Conservation (phyloP, 768 basidiomycete species). For the Naematelia encephala region DNA sequence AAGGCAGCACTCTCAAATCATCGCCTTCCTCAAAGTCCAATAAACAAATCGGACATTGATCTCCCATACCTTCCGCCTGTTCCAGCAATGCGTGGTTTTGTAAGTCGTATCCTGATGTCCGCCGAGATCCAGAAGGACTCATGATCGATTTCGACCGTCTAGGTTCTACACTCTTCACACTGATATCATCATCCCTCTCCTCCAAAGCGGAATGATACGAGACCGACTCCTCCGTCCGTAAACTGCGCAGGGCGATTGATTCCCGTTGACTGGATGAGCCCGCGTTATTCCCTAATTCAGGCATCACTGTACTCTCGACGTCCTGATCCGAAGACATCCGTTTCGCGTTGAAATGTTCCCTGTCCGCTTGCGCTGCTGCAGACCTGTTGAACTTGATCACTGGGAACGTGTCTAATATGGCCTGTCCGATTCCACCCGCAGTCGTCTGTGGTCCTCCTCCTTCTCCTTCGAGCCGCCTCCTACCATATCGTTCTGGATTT, state of each 20-base stretch:
- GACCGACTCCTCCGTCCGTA: conserved; percentile 1
- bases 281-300: neutral
- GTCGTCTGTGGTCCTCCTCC: conserved; percentile 60
- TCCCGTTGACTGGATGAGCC: neutral
- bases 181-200: neutral
- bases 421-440: conserved; percentile 79
- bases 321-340: neutral
- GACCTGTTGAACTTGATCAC: conserved; percentile 68
- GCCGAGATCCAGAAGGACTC: conserved; percentile 2
- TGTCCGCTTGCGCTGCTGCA: neutral
- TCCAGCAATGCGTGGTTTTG: neutral
- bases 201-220: conserved; percentile 10
- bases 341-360: conserved; percentile 1
- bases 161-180: neutral
- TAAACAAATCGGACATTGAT: conserved; percentile 93
- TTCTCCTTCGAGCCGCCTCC: conserved; percentile 53
- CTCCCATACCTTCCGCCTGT: conserved; percentile 57
- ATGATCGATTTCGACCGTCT: neutral
- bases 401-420: conserved; percentile 94
- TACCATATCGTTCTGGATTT: conserved; percentile 87
- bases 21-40: conserved; percentile 92
- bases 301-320: neutral
- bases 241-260: conserved; percentile 3
- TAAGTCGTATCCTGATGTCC: neutral
- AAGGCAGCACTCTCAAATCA: conserved; percentile 82